Conservation (phyloP, 805 yeast species). For the Teunomyces kruisii region DNA sequence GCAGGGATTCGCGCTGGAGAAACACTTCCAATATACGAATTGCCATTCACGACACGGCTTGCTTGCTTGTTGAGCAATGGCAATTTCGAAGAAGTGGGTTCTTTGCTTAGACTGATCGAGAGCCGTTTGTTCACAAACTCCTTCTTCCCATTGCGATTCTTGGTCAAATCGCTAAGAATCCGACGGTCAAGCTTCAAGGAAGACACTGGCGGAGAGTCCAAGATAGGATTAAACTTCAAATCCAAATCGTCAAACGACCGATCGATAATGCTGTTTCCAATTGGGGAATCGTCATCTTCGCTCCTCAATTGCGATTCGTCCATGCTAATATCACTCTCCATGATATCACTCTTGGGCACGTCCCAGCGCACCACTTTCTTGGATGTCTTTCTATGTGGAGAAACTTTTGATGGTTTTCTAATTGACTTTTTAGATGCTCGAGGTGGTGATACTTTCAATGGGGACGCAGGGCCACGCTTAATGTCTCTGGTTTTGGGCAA, state of each 20-base stretch:
- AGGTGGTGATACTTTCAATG: conserved; percentile 28
- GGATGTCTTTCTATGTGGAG: conserved; percentile 6
- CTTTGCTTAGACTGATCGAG: conserved; percentile 14
- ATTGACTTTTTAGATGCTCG: conserved; percentile 17
- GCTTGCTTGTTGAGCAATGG: conserved; percentile 39
- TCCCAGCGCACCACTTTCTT: conserved; percentile 11
- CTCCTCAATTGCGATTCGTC: conserved; percentile 27
- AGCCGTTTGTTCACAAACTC: conserved; percentile 14
- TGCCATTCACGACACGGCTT: conserved; percentile 18
- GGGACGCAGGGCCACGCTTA: conserved; percentile 25
- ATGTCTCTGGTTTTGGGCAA: conserved; percentile 11
- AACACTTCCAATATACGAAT: neutral
- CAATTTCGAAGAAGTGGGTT: conserved; percentile 13
- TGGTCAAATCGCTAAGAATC: neutral
- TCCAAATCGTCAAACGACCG: conserved; percentile 23
- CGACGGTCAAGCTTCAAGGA: conserved; percentile 1
- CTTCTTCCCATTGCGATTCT: neutral
- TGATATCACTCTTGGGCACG: conserved; percentile 9
- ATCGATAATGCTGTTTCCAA: conserved; percentile 21
- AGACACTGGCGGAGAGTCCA: conserved; percentile 31
- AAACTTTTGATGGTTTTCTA: conserved; percentile 10
- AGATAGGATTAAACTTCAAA: conserved; percentile 25
- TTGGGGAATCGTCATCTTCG: conserved; percentile 33
- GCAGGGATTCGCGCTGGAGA: neutral
- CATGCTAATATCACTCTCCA: conserved; percentile 33